Base-by-base conservation (phyloP, 495 filamentous ascomycete species). In the Mycothermus thermophilus region DNA sequence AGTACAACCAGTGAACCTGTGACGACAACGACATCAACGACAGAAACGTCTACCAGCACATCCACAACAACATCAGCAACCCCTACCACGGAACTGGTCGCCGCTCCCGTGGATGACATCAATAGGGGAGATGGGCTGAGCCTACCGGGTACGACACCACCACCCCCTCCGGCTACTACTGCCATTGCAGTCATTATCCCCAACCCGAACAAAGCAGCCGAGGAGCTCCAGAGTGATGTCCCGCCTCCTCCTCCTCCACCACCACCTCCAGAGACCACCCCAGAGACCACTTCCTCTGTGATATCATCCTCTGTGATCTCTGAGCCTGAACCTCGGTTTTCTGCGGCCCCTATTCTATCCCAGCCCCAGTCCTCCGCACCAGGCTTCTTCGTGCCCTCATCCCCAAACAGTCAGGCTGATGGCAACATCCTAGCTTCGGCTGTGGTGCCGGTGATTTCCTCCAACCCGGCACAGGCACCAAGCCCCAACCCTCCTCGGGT, bases 391-490 rank as follows among this genome's bases (percentile, higher is more conserved):
- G 33, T 40, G 40, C 46, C 55, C 36, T 35, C 39, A 29, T n/a
- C 24, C 24, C 38, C 44, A 42, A 52, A 31, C 50, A 58, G 44
- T 52, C 43, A 43, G 43, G 37, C 55, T 54, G 50, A 58, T 52
- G 42, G 17, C 50, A 46, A 34, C 45, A 32, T 43, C 42, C 46
- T 46, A 55, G 50, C 53, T 31, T 39, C 44, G 11, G 21, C 51
- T 17, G 37, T 40, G 41, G 42, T 34, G 34, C 19, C 19, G 32
- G 36, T 38, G 27, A 33, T 27, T 24, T 37, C 48, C 22, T 39
- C 37, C 19, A 34, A 34, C 14, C 15, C 47, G 19, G 38, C 41
- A 10, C 13, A 36, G 8, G 31, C 38, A 20, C 42, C 42, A 23
- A 27, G n/a, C n/a, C n/a, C 47, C 17, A 16, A 35, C 24, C 32